Base-by-base conservation (phyloP, 2,329 filamentous ascomycete species). In the Diaporthe helianthi region DNA sequence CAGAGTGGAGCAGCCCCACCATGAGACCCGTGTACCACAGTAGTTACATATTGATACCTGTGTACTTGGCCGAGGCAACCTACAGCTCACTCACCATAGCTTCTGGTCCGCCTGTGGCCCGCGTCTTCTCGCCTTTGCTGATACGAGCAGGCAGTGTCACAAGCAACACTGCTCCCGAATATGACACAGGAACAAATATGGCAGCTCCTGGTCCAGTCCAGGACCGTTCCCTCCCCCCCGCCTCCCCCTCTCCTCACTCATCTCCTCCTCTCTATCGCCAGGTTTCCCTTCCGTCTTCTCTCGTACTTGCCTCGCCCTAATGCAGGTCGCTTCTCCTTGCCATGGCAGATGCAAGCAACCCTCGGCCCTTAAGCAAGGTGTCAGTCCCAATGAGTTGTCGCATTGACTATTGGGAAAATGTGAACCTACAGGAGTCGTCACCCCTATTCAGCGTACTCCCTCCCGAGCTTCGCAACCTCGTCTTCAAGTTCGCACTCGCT, bases 361-460 rank as follows among this genome's bases (percentile, higher is more conserved):
- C n/a, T 13, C 38, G 15, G 5, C 38, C 51, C 31, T 41, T n/a
- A 46, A 9, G 52, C 22, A 22, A 55, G 52, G 51, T 41, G 49
- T 41, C 26, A 38, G 26, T 36, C n/a, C 64, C 64, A 7, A 66
- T 66, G 51, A 55, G 29, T 3, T 19, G 29, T 47, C 64, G 41
- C 51, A 66, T 49, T 4, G 51, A 38, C 19, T n/a, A n/a, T 15
- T 66, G 64, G 64, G 33, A 41, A 3, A 19, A 22, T 29, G 46
- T 63, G 17, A 12, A 67, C 19, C 41, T 33, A 13, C 65, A 67
- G 22, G 8, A 41, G 31, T 44, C 44, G 4, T 67, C 53, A 12
- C 65, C 65, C 24, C 46, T 61, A 7, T 67, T 47, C 53, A 67
- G 31, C 15, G 53, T 9, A 13, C 61, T 67, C 24, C 53, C 65